Base-by-base conservation (phyloP, 441 rosid genomes). In the Jatropha podagrica region DNA sequence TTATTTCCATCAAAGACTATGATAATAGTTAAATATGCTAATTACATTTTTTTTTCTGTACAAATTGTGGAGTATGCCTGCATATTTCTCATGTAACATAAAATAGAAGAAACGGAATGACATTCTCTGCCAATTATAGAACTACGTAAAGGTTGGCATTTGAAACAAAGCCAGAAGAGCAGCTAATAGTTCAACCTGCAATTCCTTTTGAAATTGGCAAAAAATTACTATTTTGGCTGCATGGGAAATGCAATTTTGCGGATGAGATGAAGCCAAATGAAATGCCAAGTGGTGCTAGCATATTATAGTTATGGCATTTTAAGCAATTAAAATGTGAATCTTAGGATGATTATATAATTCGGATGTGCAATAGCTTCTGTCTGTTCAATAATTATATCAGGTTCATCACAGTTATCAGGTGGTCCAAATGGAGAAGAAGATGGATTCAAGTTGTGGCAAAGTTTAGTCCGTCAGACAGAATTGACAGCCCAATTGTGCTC, bases 401-500 rank as follows among this genome's bases (percentile, higher is more conserved):
- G 72, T 68, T 84, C 76, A 71, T 81, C 69, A 58, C 92, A 96
- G 99, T 81, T 89, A 84, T 74, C 88, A 38, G 83, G 90, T 80
- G 86, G 87, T 78, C 86, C 75, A 73, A 82, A 86, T 74, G 90
- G 91, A 68, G 94, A 89, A 76, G 93, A 86, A 73, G 95, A 91
- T 87, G 98, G 98, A 69, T 76, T 66, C 72, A 91, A 89, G 84
- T 76, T 82, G 84, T 96, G 98, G 98, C 97, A 88, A 83, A 92
- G 96, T 84, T 85, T 96, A 87, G 92, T 92, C 66, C 93, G 94
- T 42, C 99, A 96, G 85, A 94, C 95, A 62, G 95, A 96, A 84
- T 81, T 96, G 90, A 92, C 94, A 71, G 99, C 97, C 48, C 99
- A 96, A 79, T 83, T 96, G 77, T 89, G 96, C 86, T 86, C 99